A percentile compares a stretch with the other conserved stretches of the same genome.
Conservation (phyloP, 225 moss, liverwort and hornwort species). For the Sphagnum contortum region DNA sequence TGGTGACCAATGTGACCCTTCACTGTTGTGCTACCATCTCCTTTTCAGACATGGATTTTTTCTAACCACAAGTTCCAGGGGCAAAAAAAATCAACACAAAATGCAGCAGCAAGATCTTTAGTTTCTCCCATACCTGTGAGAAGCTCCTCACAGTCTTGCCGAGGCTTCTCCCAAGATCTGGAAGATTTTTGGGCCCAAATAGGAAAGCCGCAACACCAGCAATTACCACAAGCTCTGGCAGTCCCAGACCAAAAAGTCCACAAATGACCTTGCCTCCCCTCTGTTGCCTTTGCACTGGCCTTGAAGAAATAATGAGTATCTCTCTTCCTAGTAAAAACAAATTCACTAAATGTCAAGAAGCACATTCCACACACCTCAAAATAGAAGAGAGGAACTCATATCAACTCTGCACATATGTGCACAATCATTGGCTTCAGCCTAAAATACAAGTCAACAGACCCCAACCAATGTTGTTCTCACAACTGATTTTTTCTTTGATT, state of each 20-base stretch:
- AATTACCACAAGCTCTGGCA: conserved; percentile 50
- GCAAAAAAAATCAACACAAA: neutral
- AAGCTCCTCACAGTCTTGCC: conserved; percentile 50
- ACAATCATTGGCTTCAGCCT: too few species aligned
- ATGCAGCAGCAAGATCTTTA: neutral
- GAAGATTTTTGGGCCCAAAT: conserved; percentile 49
- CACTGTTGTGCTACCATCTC: neutral
- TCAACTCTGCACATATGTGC: too few species aligned
- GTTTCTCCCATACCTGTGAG: conserved; percentile 17
- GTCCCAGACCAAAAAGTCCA: conserved; percentile 36
- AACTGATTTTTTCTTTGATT: too few species aligned
- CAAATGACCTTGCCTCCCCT: conserved; percentile 15
- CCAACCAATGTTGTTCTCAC: too few species aligned
- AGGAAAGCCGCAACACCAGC: conserved; percentile 44
- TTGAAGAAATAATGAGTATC: neutral
- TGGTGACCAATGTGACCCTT: neutral
- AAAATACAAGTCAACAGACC: too few species aligned
- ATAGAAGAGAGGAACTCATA: too few species aligned
- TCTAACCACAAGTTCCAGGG: too few species aligned
- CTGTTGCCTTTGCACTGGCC: neutral
- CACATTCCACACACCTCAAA: too few species aligned
- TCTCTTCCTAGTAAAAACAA: conserved; percentile 1
- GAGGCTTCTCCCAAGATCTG: conserved; percentile 39
- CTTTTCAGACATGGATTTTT: neutral
- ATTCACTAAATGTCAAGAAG: too few species aligned